phyloP scores from a whole-genome alignment of 805 yeast species.

The Wickerhamiella allomyrinae region DNA sequence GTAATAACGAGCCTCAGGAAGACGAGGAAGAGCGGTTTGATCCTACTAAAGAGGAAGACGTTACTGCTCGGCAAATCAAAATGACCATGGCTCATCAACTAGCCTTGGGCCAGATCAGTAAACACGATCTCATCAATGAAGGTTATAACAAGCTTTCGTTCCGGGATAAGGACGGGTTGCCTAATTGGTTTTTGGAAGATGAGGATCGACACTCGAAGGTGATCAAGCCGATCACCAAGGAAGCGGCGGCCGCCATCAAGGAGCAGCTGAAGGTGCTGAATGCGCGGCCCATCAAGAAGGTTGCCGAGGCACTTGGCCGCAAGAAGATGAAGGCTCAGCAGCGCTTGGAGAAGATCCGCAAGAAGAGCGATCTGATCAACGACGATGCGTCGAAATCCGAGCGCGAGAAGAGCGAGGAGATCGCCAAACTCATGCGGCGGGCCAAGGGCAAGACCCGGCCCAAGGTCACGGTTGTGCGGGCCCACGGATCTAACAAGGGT shows the following conservation, averaged over 20 bases:
- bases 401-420: constrained; percentile 88
- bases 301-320: constrained; percentile 93
- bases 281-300: constrained; percentile 97
- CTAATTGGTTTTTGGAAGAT: constrained; percentile 95
- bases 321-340: constrained; percentile 85
- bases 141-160: constrained; percentile 87
- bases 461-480: constrained; percentile 77
- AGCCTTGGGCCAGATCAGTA: constrained; percentile 76
- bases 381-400: constrained; percentile 82
- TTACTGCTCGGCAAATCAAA: constrained; percentile 24
- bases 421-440: constrained; percentile 69
- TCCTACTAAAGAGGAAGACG: constrained; percentile 19
- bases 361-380: constrained; percentile 81
- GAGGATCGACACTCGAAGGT: constrained; percentile 75
- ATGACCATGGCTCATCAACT: constrained; percentile 97
- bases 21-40: constrained; percentile 11
- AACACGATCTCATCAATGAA: constrained; percentile 77
- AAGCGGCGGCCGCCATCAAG: constrained; percentile 65
- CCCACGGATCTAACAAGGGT: constrained; percentile 73
- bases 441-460: constrained; percentile 59
- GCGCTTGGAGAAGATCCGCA: constrained; percentile 75
- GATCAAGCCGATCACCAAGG: constrained; percentile 87
- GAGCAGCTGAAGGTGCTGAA: constrained; percentile 69
- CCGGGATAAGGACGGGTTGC: constrained; percentile 79
- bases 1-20: constrained; percentile 12